Evolutionary conservation across 495 filamentous ascomycete species (phyloP).

Genomic region (Lophiostoma macrostomum): DNA sequence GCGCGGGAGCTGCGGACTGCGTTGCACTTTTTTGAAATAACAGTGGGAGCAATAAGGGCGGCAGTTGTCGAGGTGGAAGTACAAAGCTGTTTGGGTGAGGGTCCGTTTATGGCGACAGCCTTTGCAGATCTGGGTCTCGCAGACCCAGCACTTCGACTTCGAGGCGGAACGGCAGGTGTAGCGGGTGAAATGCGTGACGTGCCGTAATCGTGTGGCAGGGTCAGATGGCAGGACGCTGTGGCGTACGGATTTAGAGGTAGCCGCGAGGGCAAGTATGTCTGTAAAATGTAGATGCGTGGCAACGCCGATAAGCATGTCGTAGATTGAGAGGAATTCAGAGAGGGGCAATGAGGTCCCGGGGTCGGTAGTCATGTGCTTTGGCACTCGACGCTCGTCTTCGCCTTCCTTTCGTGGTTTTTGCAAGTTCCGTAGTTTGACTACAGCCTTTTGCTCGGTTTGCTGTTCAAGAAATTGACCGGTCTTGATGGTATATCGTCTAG

Average conservation of each 20-base stretch:
- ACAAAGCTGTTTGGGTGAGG: neutral
- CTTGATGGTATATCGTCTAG: conserved; percentile 18
- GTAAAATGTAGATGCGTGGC: conserved; percentile 23
- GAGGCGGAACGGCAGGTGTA: conserved; percentile 15
- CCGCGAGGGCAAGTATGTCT: conserved; percentile 24
- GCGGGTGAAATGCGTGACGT: conserved; percentile 15
- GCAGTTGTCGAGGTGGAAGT: conserved; percentile 25
- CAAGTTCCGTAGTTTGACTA: neutral
- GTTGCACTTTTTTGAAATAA: conserved; percentile 7
- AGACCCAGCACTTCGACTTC: conserved; percentile 26
- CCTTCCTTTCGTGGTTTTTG: neutral
- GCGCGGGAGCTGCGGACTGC: neutral
- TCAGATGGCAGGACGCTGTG: conserved; percentile 21
- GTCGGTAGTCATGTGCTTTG: neutral
- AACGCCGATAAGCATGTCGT: conserved; percentile 30
- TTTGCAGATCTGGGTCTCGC: conserved; percentile 24
- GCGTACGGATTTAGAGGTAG: conserved; percentile 22
- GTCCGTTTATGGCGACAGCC: neutral
- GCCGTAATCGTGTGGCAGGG: conserved; percentile 11
- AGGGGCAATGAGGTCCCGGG: too few species aligned
- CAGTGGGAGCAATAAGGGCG: conserved; percentile 22
- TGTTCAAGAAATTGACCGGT: neutral
- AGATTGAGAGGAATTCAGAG: conserved; percentile 25
- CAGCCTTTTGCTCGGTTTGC: neutral
- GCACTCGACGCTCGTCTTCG: neutral